A percentile compares a stretch with the other conserved stretches of the same genome.
phyloP scores from a whole-genome alignment of 148 eudicot genomes.

The Cornus kousa region DNA sequence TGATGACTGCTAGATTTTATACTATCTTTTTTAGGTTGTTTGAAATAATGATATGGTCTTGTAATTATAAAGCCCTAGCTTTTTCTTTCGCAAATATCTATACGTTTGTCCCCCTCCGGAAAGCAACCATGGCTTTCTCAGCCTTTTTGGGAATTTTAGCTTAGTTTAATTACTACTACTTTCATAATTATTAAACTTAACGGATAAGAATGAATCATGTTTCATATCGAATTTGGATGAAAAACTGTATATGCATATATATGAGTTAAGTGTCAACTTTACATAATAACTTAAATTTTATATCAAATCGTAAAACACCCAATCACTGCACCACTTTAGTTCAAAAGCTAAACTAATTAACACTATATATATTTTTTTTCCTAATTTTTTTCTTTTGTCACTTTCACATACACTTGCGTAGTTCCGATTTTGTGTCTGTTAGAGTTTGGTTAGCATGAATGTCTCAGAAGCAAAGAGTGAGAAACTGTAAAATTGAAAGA shows the following conservation, averaged over 20 bases:
- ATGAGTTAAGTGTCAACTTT: too few relatives aligned
- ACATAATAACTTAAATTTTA: too few relatives aligned
- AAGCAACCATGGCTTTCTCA: not conserved
- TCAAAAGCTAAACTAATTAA: not conserved
- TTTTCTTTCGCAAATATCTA: not conserved
- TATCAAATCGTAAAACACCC: too few relatives aligned
- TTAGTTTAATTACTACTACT: not conserved
- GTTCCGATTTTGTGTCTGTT: too few relatives aligned
- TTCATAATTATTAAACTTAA: too few relatives aligned
- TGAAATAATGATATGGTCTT: not conserved
- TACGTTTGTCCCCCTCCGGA: not conserved
- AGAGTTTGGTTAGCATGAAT: too few relatives aligned
- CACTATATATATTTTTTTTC: too few relatives aligned
- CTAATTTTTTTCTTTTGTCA: too few relatives aligned
- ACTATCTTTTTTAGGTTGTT: not conserved
- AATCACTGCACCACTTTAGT: too few relatives aligned
- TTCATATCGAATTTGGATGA: not conserved
- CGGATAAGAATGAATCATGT: not conserved
- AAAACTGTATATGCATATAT: too few relatives aligned
- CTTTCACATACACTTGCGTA: too few relatives aligned
- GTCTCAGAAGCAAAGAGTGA: not conserved
- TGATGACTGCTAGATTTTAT: not conserved
- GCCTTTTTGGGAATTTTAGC: slow-evolving; percentile 2
- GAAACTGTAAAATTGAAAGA: not conserved
- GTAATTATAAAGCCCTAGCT: not conserved